Evolutionary conservation across 331 rosid species (phyloP).

Genomic region (Ulmus americana): DNA sequence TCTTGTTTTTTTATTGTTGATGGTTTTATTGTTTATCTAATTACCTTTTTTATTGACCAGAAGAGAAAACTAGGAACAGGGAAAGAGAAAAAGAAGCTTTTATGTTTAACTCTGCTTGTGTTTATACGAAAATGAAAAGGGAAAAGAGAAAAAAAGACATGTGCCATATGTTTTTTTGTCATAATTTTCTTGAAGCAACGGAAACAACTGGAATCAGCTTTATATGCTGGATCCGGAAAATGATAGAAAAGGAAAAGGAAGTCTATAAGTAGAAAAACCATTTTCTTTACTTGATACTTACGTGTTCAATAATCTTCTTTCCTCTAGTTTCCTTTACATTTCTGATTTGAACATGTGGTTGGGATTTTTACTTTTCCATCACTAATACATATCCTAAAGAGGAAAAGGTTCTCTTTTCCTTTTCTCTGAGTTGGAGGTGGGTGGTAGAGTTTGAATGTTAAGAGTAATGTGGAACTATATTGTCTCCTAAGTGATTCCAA

Average conservation of each 20-base stretch:
- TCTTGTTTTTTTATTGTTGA: not conserved
- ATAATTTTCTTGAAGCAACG: constrained; percentile 20
- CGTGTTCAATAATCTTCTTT: constrained; percentile 51
- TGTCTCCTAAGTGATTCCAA: constrained; percentile 21
- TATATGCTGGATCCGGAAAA: constrained; percentile 55
- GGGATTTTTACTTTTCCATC: constrained; percentile 33
- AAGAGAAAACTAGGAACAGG: not conserved
- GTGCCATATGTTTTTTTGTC: constrained; percentile 1
- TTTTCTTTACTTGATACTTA: constrained; percentile 28
- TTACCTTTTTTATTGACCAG: constrained; percentile 16
- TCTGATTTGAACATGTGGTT: constrained; percentile 30
- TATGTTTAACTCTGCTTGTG: not conserved
- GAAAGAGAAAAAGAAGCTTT: constrained; percentile 7
- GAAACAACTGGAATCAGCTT: constrained; percentile 49
- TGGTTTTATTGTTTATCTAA: constrained; percentile 4
- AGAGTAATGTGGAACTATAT: constrained; percentile 27
- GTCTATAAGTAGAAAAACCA: constrained; percentile 21
- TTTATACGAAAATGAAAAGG: constrained; percentile 6
- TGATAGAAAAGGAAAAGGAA: constrained; percentile 17
- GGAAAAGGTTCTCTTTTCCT: constrained; percentile 25
- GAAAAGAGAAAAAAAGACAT: not conserved
- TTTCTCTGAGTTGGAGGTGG: constrained; percentile 1
- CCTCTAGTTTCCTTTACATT: not conserved
- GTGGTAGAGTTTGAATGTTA: constrained; percentile 7
- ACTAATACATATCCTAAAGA: constrained; percentile 5